Percentiles rank a stretch among this genome's conserved stretches.
Evolutionary conservation across 208 protist genomes (phyloP).

Genomic region (Leishmania martiniquensis): DNA sequence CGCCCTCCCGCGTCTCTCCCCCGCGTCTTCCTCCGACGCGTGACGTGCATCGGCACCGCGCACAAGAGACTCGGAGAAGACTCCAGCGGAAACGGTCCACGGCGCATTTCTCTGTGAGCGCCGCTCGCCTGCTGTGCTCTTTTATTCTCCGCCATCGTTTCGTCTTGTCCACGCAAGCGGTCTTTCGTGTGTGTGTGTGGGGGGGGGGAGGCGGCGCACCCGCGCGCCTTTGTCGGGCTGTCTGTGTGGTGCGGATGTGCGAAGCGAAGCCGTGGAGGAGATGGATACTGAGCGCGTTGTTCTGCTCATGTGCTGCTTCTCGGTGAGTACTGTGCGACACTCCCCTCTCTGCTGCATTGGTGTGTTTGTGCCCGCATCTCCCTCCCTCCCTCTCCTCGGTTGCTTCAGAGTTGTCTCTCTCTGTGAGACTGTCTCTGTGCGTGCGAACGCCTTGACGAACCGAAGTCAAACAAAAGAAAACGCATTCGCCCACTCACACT

Average conservation of each 20-base stretch:
- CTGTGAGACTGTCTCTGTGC: no score
- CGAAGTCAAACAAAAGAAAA: no score
- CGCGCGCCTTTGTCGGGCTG: background rate
- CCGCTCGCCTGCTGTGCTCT: background rate
- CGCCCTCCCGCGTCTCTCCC: constrained; percentile 17
- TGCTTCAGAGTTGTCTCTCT: background rate
- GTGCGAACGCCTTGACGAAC: no score
- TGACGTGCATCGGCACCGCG: no score
- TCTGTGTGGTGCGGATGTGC: background rate
- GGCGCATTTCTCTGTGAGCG: no score
- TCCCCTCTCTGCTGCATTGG: background rate
- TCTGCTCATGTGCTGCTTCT: background rate
- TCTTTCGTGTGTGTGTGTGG: no score
- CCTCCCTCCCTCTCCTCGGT: background rate
- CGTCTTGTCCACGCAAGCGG: background rate
- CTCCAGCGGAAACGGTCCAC: background rate
- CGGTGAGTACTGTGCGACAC: background rate
- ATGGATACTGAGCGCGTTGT: background rate
- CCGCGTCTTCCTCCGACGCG: background rate
- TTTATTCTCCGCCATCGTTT: background rate
- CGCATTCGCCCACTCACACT: background rate
- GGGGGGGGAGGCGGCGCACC: background rate
- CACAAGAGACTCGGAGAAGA: background rate
- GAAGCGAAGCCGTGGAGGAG: background rate
- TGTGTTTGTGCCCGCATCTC: background rate